Base-by-base conservation (phyloP, 2,329 filamentous ascomycete species). In the Plenodomus tracheiphilus region DNA sequence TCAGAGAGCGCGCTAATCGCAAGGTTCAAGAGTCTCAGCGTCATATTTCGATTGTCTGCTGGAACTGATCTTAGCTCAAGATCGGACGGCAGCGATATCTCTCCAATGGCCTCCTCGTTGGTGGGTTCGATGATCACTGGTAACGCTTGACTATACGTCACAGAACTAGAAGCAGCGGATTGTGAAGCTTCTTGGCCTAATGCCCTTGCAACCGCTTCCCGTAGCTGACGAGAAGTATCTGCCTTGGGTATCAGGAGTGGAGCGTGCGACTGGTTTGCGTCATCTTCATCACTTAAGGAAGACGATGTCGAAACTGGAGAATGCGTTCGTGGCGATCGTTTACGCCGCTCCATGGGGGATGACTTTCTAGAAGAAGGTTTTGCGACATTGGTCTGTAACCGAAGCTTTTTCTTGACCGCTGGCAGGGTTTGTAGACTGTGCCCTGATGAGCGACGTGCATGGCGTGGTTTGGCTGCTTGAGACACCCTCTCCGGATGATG, bases 1-100 rank as follows among this genome's bases (percentile, higher is more conserved):
- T 62, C 61, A 13, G 55, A 50, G 13, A 68, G 25, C 1, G 61
- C 64, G 38, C 53, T 56, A 2, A 66, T 37, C 3, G 61, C 61
- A 16, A 68, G 47, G 16, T 57, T 46, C 46, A 56, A 59, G 37
- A 60, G 66, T 13, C 49, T 60, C 34, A 57, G 17, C 1, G 57
- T 42, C 7, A 56, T 53, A 41, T 44, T 59, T 34, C 39, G 39
- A n/a, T 36, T 28, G n/a, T n/a, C 22, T 16, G 32, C 9, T 35
- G 57, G 55, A 2, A 49, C 34, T 8, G 53, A 51, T 13, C 61
- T 43, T 19, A 66, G 54, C 36, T 67, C 65, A 2, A 58, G 32
- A n/a, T 54, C 55, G 7, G 58, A 47, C 8, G 62, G 60, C 9
- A 67, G 44, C 16, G 52, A 32, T 36, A 65, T 61, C n/a, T 62